A percentile compares a stretch with the other conserved stretches of the same genome.
Evolutionary conservation across 202 grass and related monocot genomes (phyloP).

Genomic region (Sporobolus alterniflorus): DNA sequence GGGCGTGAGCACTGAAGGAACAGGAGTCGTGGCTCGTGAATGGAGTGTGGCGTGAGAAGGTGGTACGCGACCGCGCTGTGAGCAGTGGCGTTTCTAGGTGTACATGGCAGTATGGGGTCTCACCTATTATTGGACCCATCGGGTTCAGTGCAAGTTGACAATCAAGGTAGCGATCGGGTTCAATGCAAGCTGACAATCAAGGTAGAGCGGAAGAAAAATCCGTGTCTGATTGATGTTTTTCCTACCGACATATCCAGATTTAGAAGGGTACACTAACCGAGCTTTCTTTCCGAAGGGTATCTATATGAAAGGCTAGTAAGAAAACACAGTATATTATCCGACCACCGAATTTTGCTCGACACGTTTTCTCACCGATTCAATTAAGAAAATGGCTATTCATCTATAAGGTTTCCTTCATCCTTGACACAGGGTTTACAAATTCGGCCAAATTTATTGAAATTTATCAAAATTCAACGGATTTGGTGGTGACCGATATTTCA

Average conservation of each 20-base stretch:
- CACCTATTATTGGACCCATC: conserved; percentile 36
- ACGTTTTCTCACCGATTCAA: no score
- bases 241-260: neutral
- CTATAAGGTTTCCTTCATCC: no score
- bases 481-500: no score
- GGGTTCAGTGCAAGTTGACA: no score
- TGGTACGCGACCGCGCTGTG: neutral
- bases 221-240: neutral
- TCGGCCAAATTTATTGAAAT: no score
- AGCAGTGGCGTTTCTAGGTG: neutral
- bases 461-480: no score
- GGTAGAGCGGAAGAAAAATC: neutral
- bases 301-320: neutral
- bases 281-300: neutral
- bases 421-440: no score
- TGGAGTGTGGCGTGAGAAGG: conserved; percentile 23
- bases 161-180: conserved; percentile 12
- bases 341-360: no score
- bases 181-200: conserved; percentile 23
- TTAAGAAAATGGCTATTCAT: no score
- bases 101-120: no score
- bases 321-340: neutral
- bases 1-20: conserved; percentile 8
- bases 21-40: conserved; percentile 36
- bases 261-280: neutral